Base-by-base conservation (phyloP, 2,329 filamentous ascomycete species). In the Aureobasidium mangrovei region DNA sequence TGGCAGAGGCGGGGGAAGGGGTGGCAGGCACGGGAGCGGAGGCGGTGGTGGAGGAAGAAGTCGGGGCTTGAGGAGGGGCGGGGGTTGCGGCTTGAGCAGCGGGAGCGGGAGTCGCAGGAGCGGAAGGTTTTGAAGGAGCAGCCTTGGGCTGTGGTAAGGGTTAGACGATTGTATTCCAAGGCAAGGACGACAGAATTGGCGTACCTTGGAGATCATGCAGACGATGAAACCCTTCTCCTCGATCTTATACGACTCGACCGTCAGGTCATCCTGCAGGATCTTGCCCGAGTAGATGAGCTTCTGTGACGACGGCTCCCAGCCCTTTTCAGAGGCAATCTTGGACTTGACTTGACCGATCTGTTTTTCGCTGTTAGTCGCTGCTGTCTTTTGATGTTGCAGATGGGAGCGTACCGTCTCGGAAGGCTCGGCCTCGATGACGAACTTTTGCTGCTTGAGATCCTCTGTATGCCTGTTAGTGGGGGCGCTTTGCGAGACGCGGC, bases 221-320 rank as follows among this genome's bases (percentile, higher is more conserved):
- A 98, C 93, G 65, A 98, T 90, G 70, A 97, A 98, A 36, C 93
- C 93, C 79, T 97, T 98, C 80, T 97, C 93, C 74, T 98, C 91
- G 60, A 98, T 97, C 74, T 89, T 95, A 77, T 97, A 97, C 39
- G 88, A 91, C 72, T 90, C 89, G 63, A 98, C 87, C 2, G 91
- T 95, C 68, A 96, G 93, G 59, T 90, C 89, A 85, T 98, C 91
- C 74, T 96, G 91, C 61, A 98, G 77, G 64, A 98, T 97, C 78
- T 98, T 98, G 76, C 93, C 91, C 56, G 93, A 96, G 73, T 97
- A 97, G 73, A 98, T 98, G 67, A 98, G 83, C 79, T 97, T 97
- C 74, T 95, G 88, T 60, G 83, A 80, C 67, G 89, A 83, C 47
- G 86, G 82, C 58, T 95, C 91, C 89, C 91, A 97, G 71, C 90